Base-by-base conservation (phyloP, 208 protist genomes). In the Tritrichomonas musculus region DNA sequence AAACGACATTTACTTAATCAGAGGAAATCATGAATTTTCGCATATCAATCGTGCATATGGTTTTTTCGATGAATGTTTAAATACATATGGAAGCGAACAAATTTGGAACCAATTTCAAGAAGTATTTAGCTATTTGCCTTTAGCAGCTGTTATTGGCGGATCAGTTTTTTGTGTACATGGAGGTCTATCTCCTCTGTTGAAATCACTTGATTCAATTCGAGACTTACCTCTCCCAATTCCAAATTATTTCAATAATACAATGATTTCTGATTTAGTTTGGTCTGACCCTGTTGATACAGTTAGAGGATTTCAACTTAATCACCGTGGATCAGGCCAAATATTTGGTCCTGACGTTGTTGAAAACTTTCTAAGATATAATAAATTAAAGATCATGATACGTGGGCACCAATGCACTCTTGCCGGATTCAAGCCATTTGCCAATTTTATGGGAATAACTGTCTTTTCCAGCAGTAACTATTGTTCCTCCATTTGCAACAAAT, bases 311-410 rank as follows among this genome's bases (percentile, higher is more conserved):
- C 97, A 97, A 27, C 97, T 98, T n/a, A 99, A 99, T 95, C 98
- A 99, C 49, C 96, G 99, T 41, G 97, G 99, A 55, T 98, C 99
- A 66, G 99, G 98, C 0, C 99, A 97, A 93, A 98, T 97, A 30
- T 99, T 99, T 95, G 99, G 99, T 20, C 94, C 97, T 27, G 98
- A 99, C 94, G 97, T 99, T 77, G 98, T 99, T 55, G 96, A 96
- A 33, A 96, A 97, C 88, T 99, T 99, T 95, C 47, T 88, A 9
- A 14, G 41, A 50, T 57, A 88, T 88, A 88, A 88, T 88, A 44
- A 88, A 44, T 20, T 88, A 2, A 25, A 88, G 44, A 39, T 88
- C 33, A 27, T 88, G 25, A n/a, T 88, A 0, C 4, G 77, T 57
- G 77, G 77, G 0, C 77, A 88, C 36, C 77, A 88, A 57, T 44